Evolutionary conservation across 495 filamentous ascomycete genomes (phyloP).

Genomic region (Articulospora tetracladia): DNA sequence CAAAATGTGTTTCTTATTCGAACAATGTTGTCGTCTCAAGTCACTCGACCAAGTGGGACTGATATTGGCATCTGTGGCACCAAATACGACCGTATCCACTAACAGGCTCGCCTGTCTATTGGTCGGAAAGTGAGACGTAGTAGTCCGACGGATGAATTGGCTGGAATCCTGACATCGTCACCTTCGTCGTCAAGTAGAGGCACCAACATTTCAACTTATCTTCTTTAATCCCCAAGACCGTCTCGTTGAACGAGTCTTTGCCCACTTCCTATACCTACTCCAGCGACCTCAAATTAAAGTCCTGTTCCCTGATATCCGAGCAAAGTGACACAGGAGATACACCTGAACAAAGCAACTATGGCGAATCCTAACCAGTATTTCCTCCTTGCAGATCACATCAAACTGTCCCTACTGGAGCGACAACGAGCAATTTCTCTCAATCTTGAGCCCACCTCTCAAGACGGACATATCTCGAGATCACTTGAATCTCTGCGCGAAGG

Average conservation of each 20-base stretch:
- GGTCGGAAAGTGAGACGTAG: background rate
- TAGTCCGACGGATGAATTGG: background rate
- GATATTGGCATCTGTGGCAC: background rate
- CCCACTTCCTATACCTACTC: background rate
- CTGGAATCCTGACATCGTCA: background rate
- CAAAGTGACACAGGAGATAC: background rate
- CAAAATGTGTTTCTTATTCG: background rate
- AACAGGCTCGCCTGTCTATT: background rate
- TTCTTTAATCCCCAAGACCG: background rate
- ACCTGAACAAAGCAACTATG: slow-evolving; percentile 28
- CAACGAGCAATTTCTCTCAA: slow-evolving; percentile 87
- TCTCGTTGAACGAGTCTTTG: background rate
- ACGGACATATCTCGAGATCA: slow-evolving; percentile 84
- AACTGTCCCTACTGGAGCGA: slow-evolving; percentile 77
- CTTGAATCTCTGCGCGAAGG: slow-evolving; percentile 83
- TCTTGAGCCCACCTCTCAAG: slow-evolving; percentile 78
- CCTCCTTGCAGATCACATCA: slow-evolving; percentile 75
- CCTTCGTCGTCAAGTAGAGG: background rate
- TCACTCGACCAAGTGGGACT: background rate
- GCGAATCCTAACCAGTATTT: slow-evolving; percentile 61
- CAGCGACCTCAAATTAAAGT: no score
- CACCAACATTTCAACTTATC: background rate
- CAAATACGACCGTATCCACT: background rate
- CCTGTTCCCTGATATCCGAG: background rate
- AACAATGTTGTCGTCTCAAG: background rate